Evolutionary conservation across 345 rosid species (phyloP), one percentile per base, ranked within the genome.

Genomic region (Draba incana): DNA sequence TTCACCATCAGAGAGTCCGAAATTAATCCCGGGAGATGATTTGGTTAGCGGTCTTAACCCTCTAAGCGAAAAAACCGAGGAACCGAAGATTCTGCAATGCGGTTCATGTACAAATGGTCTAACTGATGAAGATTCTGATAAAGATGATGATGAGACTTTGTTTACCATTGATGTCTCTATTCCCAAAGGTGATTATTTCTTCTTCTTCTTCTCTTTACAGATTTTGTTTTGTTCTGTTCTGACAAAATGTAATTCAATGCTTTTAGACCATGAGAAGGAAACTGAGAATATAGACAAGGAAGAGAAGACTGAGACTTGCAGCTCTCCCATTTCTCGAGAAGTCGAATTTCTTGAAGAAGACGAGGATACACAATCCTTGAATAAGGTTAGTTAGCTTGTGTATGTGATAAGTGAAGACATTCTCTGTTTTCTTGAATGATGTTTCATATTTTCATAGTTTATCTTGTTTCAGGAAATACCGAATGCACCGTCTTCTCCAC

Each of bases 1-100:
- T 61, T 86, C 97, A 39, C 92, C 93, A 30, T 30, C 72, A 62
- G 78, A 76, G 24, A 91, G 92, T 77, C 93, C 99, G 39, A 79
- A 78, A 64, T 70, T 79, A 63, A 83, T 24, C 61, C 65, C 70
- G 1, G 15, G 7, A 16, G 24, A 62, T 67, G 69, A 46, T 16
- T 61, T 46, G 24, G 66, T 24, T 58, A 49, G 52, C 23, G 68
- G 61, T 69, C 66, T 23, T 53, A 62, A 76, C 68, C 77, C 61
- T 80, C 46, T 59, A 43, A 72, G 64, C 70, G 79, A 68, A 52
- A 58, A 57, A 59, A 49, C 70, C 6, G 63, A 71, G 57, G 24
- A 52, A 20, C 53, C 71, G 42, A 77, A 69, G 63, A 67, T 62
- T 47, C 80, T 53, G 53, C 65, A 78, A 33, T 62, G 73, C 43